Percentiles rank a stretch among this genome's conserved stretches.
Evolutionary conservation across 176 grass and related monocot species (phyloP).

Genomic region (Carex myosuroides): DNA sequence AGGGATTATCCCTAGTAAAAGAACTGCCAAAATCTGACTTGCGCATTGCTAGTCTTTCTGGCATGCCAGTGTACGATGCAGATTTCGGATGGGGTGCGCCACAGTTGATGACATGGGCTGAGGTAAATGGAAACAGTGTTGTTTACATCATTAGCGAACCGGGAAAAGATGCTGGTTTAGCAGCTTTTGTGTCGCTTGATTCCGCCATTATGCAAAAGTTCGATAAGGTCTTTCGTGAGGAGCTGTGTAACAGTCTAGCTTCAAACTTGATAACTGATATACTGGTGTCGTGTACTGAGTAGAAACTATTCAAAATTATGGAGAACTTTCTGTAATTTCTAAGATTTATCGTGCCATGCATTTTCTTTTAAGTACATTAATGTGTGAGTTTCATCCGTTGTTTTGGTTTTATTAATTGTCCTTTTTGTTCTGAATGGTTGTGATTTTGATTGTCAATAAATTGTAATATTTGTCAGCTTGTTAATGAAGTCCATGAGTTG

Average conservation of each 20-base stretch:
- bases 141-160: background rate
- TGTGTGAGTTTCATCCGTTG: background rate
- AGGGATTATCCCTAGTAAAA: background rate
- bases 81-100: conserved; percentile 7
- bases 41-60: background rate
- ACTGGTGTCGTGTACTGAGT: background rate
- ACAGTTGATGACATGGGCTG: background rate
- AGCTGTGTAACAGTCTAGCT: background rate
- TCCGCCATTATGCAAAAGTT: background rate
- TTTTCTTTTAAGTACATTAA: background rate
- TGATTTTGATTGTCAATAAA: background rate
- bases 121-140: background rate
- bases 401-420: background rate
- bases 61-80: background rate
- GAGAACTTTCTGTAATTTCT: background rate
- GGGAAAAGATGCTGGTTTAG: background rate
- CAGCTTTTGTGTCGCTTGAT: background rate
- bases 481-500: background rate
- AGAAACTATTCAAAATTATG: background rate
- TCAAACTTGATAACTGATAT: background rate
- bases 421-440: background rate
- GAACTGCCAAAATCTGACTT: background rate
- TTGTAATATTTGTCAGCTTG: background rate
- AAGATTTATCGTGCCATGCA: background rate
- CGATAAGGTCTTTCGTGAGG: background rate